These are phyloP conservation scores for Daldinia caldariorum DNA, from an alignment of 495 filamentous ascomycete genomes.

Conservation along the genomic window DNA sequence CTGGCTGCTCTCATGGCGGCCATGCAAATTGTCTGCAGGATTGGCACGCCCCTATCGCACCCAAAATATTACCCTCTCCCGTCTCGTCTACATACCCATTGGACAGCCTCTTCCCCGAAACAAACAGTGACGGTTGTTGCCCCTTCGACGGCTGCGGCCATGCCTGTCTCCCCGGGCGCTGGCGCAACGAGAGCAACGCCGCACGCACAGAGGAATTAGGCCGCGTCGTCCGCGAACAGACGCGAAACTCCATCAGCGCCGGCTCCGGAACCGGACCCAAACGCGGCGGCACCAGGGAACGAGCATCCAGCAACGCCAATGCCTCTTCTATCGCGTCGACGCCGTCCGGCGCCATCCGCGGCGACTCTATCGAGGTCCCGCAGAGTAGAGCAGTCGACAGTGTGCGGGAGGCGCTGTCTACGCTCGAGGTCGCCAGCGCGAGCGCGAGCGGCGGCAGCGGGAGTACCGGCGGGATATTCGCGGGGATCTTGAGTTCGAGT, in stretches of 20 bases:
- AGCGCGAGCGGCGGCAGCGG: constrained; percentile 16
- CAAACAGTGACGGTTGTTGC: constrained; percentile 72
- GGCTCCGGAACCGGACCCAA: constrained; percentile 14
- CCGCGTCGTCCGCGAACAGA: constrained; percentile 54
- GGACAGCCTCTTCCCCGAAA: constrained; percentile 55
- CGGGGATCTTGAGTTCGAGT: constrained; percentile 56
- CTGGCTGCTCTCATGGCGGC: constrained; percentile 78
- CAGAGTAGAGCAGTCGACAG: constrained; percentile 66
- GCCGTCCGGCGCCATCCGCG: constrained; percentile 25
- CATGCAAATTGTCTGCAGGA: constrained; percentile 73
- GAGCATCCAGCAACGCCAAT: not conserved
- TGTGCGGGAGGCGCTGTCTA: constrained; percentile 56
- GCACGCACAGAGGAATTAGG: constrained; percentile 56
- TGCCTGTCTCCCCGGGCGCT: constrained; percentile 72
- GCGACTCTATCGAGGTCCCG: constrained; percentile 54
- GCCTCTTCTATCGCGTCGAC: constrained; percentile 13
- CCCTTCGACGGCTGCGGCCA: constrained; percentile 78
- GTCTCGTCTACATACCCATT: constrained; percentile 20
- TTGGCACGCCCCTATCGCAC: constrained; percentile 65
- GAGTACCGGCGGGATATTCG: constrained; percentile 22
- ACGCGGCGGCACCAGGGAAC: constrained; percentile 23
- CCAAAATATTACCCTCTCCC: constrained; percentile 11
- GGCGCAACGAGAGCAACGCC: constrained; percentile 59
- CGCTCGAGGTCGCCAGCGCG: constrained; percentile 8
- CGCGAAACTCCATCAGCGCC: constrained; percentile 43